Base-by-base conservation (phyloP, 441 rosid species). In the Brassica balearica region DNA sequence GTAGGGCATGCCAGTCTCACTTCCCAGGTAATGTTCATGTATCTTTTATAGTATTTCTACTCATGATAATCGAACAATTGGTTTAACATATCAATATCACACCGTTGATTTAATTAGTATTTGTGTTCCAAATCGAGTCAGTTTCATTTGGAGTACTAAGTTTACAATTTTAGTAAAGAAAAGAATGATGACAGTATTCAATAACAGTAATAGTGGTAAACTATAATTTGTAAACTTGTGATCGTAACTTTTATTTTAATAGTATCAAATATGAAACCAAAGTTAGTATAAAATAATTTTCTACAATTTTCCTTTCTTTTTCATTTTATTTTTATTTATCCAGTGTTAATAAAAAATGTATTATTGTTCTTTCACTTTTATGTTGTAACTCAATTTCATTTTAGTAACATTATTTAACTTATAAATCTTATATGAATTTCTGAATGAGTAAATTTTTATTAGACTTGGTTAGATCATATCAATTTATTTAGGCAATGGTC, bases 1-100 rank as follows among this genome's bases (percentile, higher is more conserved):
- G 81, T 12, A 19, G 67, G 17, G 8, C 2, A 58, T 77, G 81
- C 68, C 67, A 65, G 46, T 65, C 67, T 71, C 76, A 2, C 9
- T 77, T 77, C 61, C 61, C 20, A 53, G 58, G 20, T 53, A 53
- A 14, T 53, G 20, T 53, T 48, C 8, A 48, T 48, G 15, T 12
- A 4, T 14, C 58, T 48, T 53, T 56, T 56, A 56, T 19, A 17
- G 22, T 27, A 10, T 38, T 55, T 55, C 15, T 46, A 46, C 55
- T 4, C 15, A 9, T 25, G 27, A n/a, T 48, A 48, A 55, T 66
- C 51, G 34, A 29, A 29, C 34, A 29, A 29, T 29, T 29, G 5
- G 34, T 29, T 29, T 29, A 29, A 29, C 34, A 29, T 29, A 29
- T 25, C 27, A 25, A 25, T 25, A 25, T 29, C 5, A 29, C 34